Evolutionary conservation across 371 early-diverging fungal genomes (phyloP).

Genomic region (Apophysomyces variabilis): DNA sequence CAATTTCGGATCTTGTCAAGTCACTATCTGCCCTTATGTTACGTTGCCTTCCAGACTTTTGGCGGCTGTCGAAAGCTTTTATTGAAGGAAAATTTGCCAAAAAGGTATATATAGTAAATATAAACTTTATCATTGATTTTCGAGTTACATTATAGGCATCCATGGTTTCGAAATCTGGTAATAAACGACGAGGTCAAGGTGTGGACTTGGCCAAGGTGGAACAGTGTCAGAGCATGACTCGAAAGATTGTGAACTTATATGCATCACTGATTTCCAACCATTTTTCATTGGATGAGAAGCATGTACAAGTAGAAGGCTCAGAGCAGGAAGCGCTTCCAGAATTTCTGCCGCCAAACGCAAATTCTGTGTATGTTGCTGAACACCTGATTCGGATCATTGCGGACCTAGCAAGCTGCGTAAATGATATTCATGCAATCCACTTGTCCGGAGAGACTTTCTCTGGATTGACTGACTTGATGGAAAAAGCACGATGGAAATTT

Average conservation of each 20-base stretch:
- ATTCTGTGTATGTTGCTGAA: slow-evolving; percentile 61
- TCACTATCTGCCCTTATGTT: slow-evolving; percentile 74
- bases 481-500: slow-evolving; percentile 59
- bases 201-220: slow-evolving; percentile 74
- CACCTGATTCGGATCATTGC: slow-evolving; percentile 60
- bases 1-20: slow-evolving; percentile 70
- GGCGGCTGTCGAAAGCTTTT: slow-evolving; percentile 84
- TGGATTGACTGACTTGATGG: slow-evolving; percentile 57
- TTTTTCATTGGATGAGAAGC: slow-evolving; percentile 49
- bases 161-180: slow-evolving; percentile 19
- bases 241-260: slow-evolving; percentile 71
- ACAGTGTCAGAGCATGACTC: slow-evolving; percentile 81
- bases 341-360: slow-evolving; percentile 54
- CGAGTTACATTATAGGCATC: neutral
- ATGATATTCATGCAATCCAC: slow-evolving; percentile 60
- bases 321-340: slow-evolving; percentile 36
- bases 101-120: slow-evolving; percentile 34
- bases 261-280: slow-evolving; percentile 59
- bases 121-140: neutral
- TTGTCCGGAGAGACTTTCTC: slow-evolving; percentile 61
- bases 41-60: slow-evolving; percentile 90
- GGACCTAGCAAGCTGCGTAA: slow-evolving; percentile 62
- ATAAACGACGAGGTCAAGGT: slow-evolving; percentile 45
- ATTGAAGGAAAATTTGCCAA: slow-evolving; percentile 82
- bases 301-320: slow-evolving; percentile 30